Evolutionary conservation across 768 basidiomycete genomes (phyloP).

Genomic region (Tricholoma terreum): DNA sequence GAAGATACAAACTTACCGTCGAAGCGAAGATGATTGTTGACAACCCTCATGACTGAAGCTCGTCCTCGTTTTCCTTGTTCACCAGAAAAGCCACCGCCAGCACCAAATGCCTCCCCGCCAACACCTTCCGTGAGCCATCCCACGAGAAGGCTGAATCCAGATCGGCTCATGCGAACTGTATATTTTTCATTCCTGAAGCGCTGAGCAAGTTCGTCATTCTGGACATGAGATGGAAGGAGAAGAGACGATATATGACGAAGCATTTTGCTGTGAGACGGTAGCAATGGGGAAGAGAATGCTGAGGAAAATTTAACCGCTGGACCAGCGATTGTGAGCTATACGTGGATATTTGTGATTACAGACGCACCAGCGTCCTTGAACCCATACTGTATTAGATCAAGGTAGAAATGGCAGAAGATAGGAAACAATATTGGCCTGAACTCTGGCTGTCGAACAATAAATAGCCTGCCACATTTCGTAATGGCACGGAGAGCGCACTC

Average conservation of each 20-base stretch:
- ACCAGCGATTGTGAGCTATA: constrained; percentile 12
- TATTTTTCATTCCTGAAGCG: constrained; percentile 91
- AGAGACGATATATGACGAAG: constrained; percentile 80
- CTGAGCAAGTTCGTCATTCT: constrained; percentile 77
- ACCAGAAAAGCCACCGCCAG: constrained; percentile 75
- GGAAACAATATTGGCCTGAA: constrained; percentile 92
- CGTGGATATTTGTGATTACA: constrained; percentile 2
- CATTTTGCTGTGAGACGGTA: constrained; percentile 60
- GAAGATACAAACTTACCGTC: constrained; percentile 56
- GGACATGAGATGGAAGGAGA: constrained; percentile 78
- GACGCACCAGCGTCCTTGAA: constrained; percentile 84
- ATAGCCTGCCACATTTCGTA: not conserved
- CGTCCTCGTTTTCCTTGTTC: constrained; percentile 82
- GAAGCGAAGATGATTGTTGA: constrained; percentile 90
- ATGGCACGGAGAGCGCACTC: constrained; percentile 45
- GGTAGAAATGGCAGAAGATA: constrained; percentile 95
- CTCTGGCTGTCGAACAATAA: constrained; percentile 62
- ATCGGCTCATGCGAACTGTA: constrained; percentile 82
- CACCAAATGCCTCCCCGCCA: constrained; percentile 80
- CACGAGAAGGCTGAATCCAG: constrained; percentile 86
- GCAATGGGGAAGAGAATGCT: constrained; percentile 66
- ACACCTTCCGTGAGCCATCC: constrained; percentile 96
- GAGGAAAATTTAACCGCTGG: constrained; percentile 74
- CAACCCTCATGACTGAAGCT: constrained; percentile 87
- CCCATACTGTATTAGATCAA: constrained; percentile 89